Percentiles rank a stretch among this genome's conserved stretches.
Conservation (phyloP, 1,284 basidiomycete genomes). For the Microbotryum saponariae region DNA sequence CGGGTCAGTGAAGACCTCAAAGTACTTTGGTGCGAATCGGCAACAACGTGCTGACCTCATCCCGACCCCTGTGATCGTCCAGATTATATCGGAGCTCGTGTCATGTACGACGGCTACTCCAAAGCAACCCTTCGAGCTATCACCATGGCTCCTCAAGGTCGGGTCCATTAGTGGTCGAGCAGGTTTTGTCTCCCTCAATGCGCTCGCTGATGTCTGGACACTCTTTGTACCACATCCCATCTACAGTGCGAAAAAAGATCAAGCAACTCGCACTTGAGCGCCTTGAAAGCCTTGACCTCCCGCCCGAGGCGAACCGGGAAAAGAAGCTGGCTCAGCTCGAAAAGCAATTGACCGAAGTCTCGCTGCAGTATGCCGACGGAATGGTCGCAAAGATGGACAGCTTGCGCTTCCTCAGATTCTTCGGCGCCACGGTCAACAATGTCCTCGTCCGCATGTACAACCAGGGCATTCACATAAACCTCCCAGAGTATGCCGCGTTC, state of each 20-base stretch:
- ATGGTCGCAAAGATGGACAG: constrained; percentile 29
- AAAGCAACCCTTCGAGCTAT: constrained; percentile 14
- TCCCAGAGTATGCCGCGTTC: constrained; percentile 25
- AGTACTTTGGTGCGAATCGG: not conserved
- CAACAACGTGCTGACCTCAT: not conserved
- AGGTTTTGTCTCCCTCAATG: not conserved
- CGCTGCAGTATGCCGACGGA: constrained; percentile 13
- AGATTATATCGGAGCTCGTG: constrained; percentile 27
- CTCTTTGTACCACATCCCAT: not conserved
- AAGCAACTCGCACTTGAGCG: constrained; percentile 4
- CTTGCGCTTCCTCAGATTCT: constrained; percentile 22
- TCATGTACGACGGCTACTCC: constrained; percentile 29
- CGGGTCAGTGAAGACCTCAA: not conserved
- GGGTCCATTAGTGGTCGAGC: too few relatives aligned
- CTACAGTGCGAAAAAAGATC: constrained; percentile 15
- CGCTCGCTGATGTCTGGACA: not conserved
- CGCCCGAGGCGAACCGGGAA: not conserved
- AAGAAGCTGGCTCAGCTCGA: constrained; percentile 13
- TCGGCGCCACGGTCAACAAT: constrained; percentile 39
- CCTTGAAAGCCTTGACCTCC: not conserved
- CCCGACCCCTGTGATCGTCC: not conserved
- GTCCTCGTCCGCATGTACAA: constrained; percentile 41
- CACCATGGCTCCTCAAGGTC: not conserved
- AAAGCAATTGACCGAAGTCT: constrained; percentile 6
- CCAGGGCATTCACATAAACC: constrained; percentile 31